Conservation (phyloP, 306 rosid genomes). For the Arachis hypogaea region DNA sequence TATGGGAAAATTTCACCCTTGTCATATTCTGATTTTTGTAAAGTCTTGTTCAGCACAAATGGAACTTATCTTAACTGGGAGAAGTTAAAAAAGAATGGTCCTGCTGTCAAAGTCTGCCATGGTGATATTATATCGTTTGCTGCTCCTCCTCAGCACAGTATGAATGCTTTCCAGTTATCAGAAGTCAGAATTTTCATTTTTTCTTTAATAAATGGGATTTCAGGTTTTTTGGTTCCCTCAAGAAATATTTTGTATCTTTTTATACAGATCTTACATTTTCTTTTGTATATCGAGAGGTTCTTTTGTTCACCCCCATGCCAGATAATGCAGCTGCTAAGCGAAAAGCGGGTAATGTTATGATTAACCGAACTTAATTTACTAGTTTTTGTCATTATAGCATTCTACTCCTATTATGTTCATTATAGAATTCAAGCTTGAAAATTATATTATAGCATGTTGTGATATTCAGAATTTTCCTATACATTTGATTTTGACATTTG, state of each 20-base stretch:
- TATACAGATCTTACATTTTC: conserved; percentile 69
- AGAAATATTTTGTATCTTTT: conserved; percentile 31
- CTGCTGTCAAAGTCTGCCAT: conserved; percentile 71
- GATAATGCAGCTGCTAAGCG: conserved; percentile 67
- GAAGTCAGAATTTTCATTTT: background rate
- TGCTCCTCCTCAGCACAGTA: conserved; percentile 85
- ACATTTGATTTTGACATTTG: conserved; percentile 4
- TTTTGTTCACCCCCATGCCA: conserved; percentile 35
- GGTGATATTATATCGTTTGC: conserved; percentile 90
- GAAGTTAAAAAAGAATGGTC: conserved; percentile 58
- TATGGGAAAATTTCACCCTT: background rate
- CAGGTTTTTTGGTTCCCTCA: background rate
- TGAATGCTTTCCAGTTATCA: conserved; percentile 3
- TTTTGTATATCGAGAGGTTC: conserved; percentile 87
- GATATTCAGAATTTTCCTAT: conserved; percentile 13
- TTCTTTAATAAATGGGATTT: conserved; percentile 8
- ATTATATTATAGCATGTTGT: conserved; percentile 15
- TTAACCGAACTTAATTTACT: conserved; percentile 9
- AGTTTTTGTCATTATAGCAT: conserved; percentile 23
- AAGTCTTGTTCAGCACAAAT: conserved; percentile 67
- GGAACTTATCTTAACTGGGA: conserved; percentile 93
- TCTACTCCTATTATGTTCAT: conserved; percentile 23
- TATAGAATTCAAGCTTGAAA: conserved; percentile 22
- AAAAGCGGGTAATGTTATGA: conserved; percentile 70
- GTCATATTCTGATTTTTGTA: conserved; percentile 38